phyloP scores from a whole-genome alignment of 2,329 filamentous ascomycete species.

The Leptographium wingfieldii region DNA sequence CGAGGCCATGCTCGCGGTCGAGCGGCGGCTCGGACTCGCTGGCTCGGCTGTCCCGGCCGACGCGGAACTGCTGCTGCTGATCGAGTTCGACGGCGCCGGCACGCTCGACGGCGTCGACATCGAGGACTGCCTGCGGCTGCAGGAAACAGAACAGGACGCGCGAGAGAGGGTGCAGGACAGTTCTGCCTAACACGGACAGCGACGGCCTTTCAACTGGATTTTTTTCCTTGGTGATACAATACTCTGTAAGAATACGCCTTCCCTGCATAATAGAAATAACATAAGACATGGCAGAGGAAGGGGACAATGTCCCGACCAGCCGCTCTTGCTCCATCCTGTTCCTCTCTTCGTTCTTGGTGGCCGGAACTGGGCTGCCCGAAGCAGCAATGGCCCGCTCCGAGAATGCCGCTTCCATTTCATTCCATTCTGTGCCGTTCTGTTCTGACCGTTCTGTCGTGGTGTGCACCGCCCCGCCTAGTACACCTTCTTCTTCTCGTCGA shows the following conservation, averaged over 20 bases:
- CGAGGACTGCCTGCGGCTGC: conserved; percentile 2
- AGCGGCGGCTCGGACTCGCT: conserved; percentile 16
- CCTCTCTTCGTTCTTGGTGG: background rate
- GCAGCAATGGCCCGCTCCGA: background rate
- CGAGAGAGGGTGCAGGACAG: no score
- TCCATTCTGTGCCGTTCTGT: background rate
- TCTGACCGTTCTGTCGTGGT: no score
- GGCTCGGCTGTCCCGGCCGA: conserved; percentile 21
- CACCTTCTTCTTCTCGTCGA: conserved; percentile 99
- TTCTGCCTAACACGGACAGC: no score
- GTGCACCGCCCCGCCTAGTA: conserved; percentile 45
- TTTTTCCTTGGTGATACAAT: background rate
- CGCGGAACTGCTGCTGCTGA: conserved; percentile 6
- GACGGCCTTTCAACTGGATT: no score
- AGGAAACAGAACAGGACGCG: no score
- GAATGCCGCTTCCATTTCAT: background rate
- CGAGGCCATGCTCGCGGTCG: conserved; percentile 25
- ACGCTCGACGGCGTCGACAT: conserved; percentile 24
- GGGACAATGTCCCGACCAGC: background rate
- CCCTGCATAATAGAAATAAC: background rate
- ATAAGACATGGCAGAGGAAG: background rate
- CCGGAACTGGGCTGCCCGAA: no score
- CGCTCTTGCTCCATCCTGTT: background rate
- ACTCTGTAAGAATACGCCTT: background rate
- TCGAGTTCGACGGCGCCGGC: conserved; percentile 5